Evolutionary conservation across 179 eudicot species (phyloP).

Genomic region (Actinidia arguta): DNA sequence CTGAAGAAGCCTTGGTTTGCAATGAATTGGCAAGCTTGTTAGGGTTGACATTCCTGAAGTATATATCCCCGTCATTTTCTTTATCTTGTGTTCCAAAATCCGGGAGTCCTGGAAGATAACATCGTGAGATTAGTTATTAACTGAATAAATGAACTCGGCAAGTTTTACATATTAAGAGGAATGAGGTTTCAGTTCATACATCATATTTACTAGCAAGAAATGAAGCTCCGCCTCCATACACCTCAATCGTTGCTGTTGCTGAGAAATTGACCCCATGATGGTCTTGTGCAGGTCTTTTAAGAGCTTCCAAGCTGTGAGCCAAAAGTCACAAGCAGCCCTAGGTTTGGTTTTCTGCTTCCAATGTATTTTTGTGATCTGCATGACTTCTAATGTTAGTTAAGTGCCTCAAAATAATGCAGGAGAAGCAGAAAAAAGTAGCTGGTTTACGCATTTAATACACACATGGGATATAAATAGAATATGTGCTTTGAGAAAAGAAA

Average conservation of each 20-base stretch:
- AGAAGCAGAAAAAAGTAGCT: background rate
- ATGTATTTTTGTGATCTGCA: constrained; percentile 68
- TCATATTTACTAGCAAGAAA: constrained; percentile 76
- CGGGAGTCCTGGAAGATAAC: constrained; percentile 48
- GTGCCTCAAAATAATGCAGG: background rate
- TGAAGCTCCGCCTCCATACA: constrained; percentile 63
- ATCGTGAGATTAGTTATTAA: background rate
- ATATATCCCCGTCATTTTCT: constrained; percentile 53
- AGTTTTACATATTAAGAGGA: background rate
- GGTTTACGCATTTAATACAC: background rate
- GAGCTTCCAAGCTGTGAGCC: constrained; percentile 81
- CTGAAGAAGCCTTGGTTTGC: constrained; percentile 54
- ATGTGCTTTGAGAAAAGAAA: constrained; percentile 1
- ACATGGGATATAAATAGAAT: background rate
- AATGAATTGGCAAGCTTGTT: constrained; percentile 51
- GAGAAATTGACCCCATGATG: constrained; percentile 65
- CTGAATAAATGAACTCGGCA: constrained; percentile 6
- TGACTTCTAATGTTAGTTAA: background rate
- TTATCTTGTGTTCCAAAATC: constrained; percentile 60
- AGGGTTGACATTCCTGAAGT: constrained; percentile 47
- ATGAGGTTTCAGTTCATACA: constrained; percentile 42
- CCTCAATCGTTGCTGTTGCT: constrained; percentile 74
- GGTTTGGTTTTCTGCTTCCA: constrained; percentile 80
- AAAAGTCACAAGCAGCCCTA: constrained; percentile 62
- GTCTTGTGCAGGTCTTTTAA: constrained; percentile 68